phyloP scores from a whole-genome alignment of 306 rosid genomes.

The Castanea sativa region DNA sequence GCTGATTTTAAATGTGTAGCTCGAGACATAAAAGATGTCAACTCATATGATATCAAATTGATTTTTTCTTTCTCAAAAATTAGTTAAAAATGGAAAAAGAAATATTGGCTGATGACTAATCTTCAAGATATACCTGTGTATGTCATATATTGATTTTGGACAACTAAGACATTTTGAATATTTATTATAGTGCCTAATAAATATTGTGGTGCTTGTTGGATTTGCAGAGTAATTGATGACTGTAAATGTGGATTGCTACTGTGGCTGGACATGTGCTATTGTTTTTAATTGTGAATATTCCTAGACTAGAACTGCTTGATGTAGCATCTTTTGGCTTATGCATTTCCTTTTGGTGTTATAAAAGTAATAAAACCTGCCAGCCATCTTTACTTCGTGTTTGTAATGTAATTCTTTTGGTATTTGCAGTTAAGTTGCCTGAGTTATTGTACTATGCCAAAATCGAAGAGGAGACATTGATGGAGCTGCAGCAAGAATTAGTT shows the following conservation, averaged over 20 bases:
- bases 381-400: background rate
- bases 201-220: background rate
- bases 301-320: constrained; percentile 9
- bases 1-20: too few species aligned
- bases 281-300: background rate
- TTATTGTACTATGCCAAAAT: constrained; percentile 56
- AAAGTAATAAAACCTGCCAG: constrained; percentile 6
- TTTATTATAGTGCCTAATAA: background rate
- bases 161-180: background rate
- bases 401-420: constrained; percentile 21
- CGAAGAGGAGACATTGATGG: constrained; percentile 61
- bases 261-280: background rate
- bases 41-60: too few species aligned
- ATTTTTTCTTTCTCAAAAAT: too few species aligned
- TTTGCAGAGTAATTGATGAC: background rate
- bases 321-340: constrained; percentile 1
- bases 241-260: background rate
- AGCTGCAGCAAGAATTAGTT: constrained; percentile 48
- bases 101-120: too few species aligned
- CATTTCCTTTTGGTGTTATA: background rate
- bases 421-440: constrained; percentile 87
- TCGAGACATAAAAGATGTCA: too few species aligned
- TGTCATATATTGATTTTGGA: background rate
- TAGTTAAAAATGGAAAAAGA: too few species aligned
- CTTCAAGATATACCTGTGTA: background rate